Evolutionary conservation across 1,284 basidiomycete species (phyloP).

Genomic region (Irpex rosettiformis): DNA sequence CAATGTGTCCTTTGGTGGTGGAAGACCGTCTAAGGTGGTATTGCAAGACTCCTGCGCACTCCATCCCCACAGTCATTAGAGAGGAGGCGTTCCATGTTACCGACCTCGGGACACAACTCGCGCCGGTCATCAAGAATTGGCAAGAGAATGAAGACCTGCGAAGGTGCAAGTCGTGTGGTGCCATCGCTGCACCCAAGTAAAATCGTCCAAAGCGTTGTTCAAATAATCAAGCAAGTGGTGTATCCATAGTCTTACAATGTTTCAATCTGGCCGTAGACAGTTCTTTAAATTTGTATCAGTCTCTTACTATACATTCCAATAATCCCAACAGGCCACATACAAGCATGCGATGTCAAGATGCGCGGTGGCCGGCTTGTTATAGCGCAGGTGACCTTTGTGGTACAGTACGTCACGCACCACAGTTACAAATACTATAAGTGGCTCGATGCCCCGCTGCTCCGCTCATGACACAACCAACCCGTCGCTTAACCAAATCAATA

Average conservation of each 20-base stretch:
- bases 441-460: neutral
- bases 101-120: conserved; percentile 91
- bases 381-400: neutral
- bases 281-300: no score
- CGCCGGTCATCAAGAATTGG: conserved; percentile 88
- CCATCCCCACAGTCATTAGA: conserved; percentile 77
- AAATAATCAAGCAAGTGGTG: neutral
- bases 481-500: no score
- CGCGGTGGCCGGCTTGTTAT: neutral
- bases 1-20: neutral
- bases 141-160: conserved; percentile 57
- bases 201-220: neutral
- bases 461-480: neutral
- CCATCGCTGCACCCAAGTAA: conserved; percentile 63
- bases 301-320: no score
- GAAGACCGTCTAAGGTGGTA: conserved; percentile 94
- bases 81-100: conserved; percentile 88
- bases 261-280: no score
- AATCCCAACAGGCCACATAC: no score
- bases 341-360: no score
- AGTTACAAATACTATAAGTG: neutral
- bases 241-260: neutral
- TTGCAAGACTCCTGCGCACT: conserved; percentile 70
- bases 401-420: conserved; percentile 3
- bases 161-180: conserved; percentile 69